Conservation (phyloP, 2,329 filamentous ascomycete species). For the Akanthomyces muscarius region DNA sequence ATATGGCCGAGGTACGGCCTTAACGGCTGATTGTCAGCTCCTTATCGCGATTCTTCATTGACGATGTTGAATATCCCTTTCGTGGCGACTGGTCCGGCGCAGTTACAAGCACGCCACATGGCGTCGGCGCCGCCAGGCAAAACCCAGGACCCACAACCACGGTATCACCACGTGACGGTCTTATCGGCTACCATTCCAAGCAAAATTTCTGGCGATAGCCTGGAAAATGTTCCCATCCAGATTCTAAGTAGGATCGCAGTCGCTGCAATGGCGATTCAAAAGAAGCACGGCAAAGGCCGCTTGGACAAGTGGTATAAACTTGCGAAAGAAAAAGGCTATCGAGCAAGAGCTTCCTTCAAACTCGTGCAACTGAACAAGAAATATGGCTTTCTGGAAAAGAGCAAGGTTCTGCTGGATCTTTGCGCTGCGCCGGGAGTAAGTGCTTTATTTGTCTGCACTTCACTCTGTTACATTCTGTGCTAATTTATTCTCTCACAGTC, state of each 20-base stretch:
- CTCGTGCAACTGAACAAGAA: constrained; percentile 98
- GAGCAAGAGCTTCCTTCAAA: constrained; percentile 95
- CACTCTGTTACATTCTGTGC: neutral
- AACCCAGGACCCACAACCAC: neutral
- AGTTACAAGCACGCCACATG: constrained; percentile 10
- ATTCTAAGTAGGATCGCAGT: neutral
- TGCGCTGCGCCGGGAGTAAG: constrained; percentile 90
- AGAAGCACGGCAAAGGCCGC: constrained; percentile 98
- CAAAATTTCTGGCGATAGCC: constrained; percentile 32
- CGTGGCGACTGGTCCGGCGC: neutral
- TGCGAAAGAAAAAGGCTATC: constrained; percentile 96
- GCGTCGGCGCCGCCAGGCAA: neutral
- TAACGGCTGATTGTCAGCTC: constrained; percentile 5
- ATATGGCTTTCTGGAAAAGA: constrained; percentile 96
- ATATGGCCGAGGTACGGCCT: constrained; percentile 1
- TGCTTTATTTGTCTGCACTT: constrained; percentile 7
- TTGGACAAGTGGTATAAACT: constrained; percentile 99
- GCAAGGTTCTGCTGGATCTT: constrained; percentile 92
- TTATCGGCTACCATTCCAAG: constrained; percentile 27
- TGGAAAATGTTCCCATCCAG: constrained; percentile 10
- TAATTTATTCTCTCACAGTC: constrained; percentile 47
- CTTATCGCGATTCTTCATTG: neutral
- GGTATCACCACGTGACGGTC: constrained; percentile 33
- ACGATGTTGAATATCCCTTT: neutral
- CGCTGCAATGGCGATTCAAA: constrained; percentile 77